A percentile compares a stretch with the other conserved stretches of the same genome.
These are phyloP conservation scores for Aegilops speltoides DNA, from an alignment of 176 grass and related monocot species.

Conservation along the genomic window DNA sequence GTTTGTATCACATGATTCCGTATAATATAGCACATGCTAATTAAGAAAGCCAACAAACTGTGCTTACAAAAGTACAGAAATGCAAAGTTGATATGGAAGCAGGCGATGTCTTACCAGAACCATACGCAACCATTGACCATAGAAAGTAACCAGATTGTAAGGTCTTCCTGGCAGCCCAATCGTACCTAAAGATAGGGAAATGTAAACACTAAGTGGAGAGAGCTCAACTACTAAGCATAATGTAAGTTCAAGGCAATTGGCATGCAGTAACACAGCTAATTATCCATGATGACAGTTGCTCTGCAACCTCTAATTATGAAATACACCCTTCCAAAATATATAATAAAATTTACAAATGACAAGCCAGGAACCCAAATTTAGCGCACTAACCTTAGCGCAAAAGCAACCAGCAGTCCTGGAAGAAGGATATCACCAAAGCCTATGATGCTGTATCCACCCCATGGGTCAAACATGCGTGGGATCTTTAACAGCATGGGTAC, in stretches of 20 bases:
- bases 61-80: neutral
- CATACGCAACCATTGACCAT: constrained; percentile 96
- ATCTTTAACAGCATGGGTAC: constrained; percentile 98
- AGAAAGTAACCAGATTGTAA: constrained; percentile 94
- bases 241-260: constrained; percentile 1
- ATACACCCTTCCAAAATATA: neutral
- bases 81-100: neutral
- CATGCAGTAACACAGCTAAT: neutral
- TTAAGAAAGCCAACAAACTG: neutral
- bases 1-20: neutral
- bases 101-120: constrained; percentile 62
- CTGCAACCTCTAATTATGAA: neutral
- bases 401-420: constrained; percentile 90
- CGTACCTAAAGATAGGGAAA: constrained; percentile 58
- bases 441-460: constrained; percentile 98
- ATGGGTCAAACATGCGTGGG: constrained; percentile 96
- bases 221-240: neutral
- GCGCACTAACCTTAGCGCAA: constrained; percentile 74
- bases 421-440: constrained; percentile 99
- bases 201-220: neutral
- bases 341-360: neutral
- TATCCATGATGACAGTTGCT: neutral
- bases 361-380: neutral
- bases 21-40: neutral
- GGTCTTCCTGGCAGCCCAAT: constrained; percentile 96